Percentiles rank a stretch among this genome's conserved stretches.
Conservation (phyloP, 73 alveolate genomes). For the Tetrahymena malaccensis region DNA sequence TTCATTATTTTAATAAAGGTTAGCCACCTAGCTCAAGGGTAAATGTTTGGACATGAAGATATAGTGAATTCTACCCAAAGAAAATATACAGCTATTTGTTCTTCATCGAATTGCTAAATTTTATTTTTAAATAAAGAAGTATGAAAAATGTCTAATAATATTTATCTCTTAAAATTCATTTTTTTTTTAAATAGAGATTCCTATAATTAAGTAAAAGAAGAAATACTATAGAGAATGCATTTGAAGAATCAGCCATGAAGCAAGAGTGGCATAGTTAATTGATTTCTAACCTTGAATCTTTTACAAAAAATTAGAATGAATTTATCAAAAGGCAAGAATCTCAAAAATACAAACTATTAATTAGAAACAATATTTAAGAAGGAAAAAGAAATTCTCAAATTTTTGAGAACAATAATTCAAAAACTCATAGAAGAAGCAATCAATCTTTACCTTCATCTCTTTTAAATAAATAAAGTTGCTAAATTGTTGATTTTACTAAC, state of each 20-base stretch:
- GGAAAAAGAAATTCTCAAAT: neutral
- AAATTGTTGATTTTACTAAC: neutral
- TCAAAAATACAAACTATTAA: neutral
- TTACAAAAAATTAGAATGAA: neutral
- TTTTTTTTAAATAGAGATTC: neutral
- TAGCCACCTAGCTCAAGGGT: neutral
- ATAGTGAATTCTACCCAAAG: neutral
- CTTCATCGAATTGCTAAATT: neutral
- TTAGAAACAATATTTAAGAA: neutral
- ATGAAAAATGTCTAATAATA: neutral
- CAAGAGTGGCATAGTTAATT: neutral
- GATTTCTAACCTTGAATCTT: neutral
- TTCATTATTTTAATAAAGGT: neutral
- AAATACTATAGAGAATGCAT: neutral
- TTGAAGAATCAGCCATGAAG: neutral
- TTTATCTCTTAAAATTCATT: neutral
- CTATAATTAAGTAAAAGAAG: neutral
- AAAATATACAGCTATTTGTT: neutral
- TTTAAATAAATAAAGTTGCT: too few relatives aligned
- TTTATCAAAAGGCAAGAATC: neutral
- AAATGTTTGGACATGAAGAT: neutral
- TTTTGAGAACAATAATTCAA: neutral
- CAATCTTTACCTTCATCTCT: neutral
- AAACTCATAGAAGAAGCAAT: neutral
- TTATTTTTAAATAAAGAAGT: neutral